Evolutionary conservation across 441 rosid species (phyloP), one percentile per base, ranked within the genome.

Genomic region (Pelargonium fulgidum): DNA sequence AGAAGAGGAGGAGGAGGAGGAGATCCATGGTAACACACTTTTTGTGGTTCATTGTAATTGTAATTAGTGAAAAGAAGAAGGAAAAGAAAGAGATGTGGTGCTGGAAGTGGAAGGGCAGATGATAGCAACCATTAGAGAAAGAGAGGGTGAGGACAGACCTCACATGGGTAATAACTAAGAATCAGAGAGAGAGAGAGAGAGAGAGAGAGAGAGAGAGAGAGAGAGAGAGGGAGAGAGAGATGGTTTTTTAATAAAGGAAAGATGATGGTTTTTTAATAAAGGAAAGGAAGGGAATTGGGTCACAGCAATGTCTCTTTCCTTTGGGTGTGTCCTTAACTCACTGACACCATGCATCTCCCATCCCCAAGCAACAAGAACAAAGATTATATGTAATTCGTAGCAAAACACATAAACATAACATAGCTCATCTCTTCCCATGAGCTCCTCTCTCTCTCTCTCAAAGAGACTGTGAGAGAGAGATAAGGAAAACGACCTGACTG

Each of bases 401-500:
- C 41, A 36, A 36, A 36, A 36, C 36, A 36, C 41, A 36, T 7
- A 36, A 36, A 36, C 41, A 36, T 36, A 36, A 36, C 41, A 36
- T 36, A 36, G 41, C 41, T 36, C 41, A 36, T 5, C 41, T 36
- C 41, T 2, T 36, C 41, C 6, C 41, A 36, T 36, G 41, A 36
- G 41, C 41, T 4, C 2, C 26, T 29, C 36, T 29, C 36, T 29
- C 36, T 26, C 33, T 26, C 33, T 29, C 36, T 29, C 54, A 41
- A 24, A 42, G 62, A 66, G 48, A 50, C 36, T 29, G 36, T 24
- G 66, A 66, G 73, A 64, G 80, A 67, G 75, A 73, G 73, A 72
- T 47, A 26, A 4, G 70, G 91, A 87, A 77, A 87, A 77, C 33
- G 88, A 85, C 89, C 20, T 80, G 81, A 85, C 89, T 74, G 64